Evolutionary conservation across 805 yeast genomes (phyloP), one percentile per base, ranked within the genome.

Genomic region (Wickerhamiella azyma): DNA sequence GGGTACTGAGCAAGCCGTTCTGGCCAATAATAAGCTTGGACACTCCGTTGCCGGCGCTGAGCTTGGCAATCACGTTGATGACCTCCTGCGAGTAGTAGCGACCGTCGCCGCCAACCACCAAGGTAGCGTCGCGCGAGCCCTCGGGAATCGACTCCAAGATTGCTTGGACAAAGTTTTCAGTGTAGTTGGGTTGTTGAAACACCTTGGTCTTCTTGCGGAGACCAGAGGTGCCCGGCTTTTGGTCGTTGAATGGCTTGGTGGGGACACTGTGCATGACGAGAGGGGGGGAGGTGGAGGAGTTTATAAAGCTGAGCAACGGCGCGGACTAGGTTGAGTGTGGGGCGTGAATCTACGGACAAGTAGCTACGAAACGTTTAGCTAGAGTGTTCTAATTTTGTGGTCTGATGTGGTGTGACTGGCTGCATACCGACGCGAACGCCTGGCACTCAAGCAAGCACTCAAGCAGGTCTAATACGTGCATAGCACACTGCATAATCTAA

Each of bases 171-270:
- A 89, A 89, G 69, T 92, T 89, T 64, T 89, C 97, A 1, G 94
- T 81, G 67, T 89, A 89, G 62, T 85, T 68, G 10, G 71, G 68
- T 56, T 77, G 78, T 66, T 85, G 76, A 68, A 89, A 89, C 21
- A 85, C 88, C 19, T 70, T 72, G 38, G 89, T 94, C 67, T 81
- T 86, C 71, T 89, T 89, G 59, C 98, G 76, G 41, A 89, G 76
- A 19, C 98, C 98, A 7, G 97, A 89, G 18, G 98, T 89, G 32
- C 98, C 98, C 10, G 98, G 97, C 63, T 88, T 92, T 64, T 89
- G 98, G 66, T 88, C 98, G 37, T 66, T 71, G 64, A 76, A 89
- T 0, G 95, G 79, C 10, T 72, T 76, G 18, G 97, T 88, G 33
- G 72, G 59, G 37, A 84, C 69, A 6, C 53, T 50, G 2, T 41